Base-by-base conservation (phyloP, 371 early-diverging fungal species). In the Actinomucor elegans region DNA sequence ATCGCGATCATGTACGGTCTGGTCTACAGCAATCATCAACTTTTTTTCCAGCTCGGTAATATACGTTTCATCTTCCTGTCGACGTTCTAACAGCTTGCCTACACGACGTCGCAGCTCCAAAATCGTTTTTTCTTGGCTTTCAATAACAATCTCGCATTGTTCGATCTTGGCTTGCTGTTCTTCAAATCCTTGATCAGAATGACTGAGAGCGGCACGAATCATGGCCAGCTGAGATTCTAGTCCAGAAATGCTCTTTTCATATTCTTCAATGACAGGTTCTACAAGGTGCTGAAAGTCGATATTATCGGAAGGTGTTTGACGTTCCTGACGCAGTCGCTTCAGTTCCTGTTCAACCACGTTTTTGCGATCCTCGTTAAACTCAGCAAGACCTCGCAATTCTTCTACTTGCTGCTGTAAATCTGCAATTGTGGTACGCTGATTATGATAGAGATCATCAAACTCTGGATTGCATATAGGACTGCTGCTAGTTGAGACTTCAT, bases 181-280 rank as follows among this genome's bases (percentile, higher is more conserved):
- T 32, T 81, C 72, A 38, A 75, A 59, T 0, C 71, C 71, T 34
- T 65, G 67, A 33, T 78, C 73, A 0, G 83, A 74, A 44, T 79
- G 80, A 41, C 68, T 73, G 17, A 79, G 37, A 1, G 80, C 83
- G 15, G 83, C 83, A 27, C 72, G 64, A 3, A 82, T 62, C 72
- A 80, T 66, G 28, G 78, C 76, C 17, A 87, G 55, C 26, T 85
- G 76, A 1, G 77, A 71, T 59, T 84, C 85, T n/a, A 84, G 61
- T 0, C 68, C 70, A 0, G 83, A 67, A 3, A 83, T 77, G 27
- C 77, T 76, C 57, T 85, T 87, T 59, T 84, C 86, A 46, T 85
- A 84, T 56, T 87, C 83, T 59, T 84, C 84, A 57, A 85, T 84
- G 27, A 85, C 84, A n/a, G 88, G 84, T 26, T 84, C 88, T 9